Evolutionary conservation across 345 rosid species (phyloP), one percentile per base, ranked within the genome.

Genomic region (Atalantia buxifolia): DNA sequence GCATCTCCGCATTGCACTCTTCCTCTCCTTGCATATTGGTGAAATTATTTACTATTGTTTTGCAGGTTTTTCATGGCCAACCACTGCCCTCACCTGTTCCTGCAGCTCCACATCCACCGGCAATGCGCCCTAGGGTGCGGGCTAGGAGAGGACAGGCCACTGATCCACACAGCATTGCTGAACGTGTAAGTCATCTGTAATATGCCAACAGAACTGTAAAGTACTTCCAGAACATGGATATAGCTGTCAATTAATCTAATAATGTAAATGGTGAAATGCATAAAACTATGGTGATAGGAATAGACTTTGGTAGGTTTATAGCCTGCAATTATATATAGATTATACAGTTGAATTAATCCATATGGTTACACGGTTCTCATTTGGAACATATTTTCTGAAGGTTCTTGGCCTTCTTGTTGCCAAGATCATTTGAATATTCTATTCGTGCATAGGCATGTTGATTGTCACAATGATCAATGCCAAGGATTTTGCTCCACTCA

Each of bases 141-240:
- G 99, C 99, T 86, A 89, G 99, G 82, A 88, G 99, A 85, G 99
- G 99, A 66, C 99, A 97, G 75, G 99, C 99, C 77, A 97, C 99
- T 57, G 99, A 97, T 91, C 99, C 99, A 50, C 99, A 97, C 78
- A 97, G 99, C 86, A 97, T 97, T 64, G 99, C 99, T 79, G 99
- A 97, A 81, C 81, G 99, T 86, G 99, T 97, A 90, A 82, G 83
- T 62, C 22, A 28, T 40, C 28, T 36, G 7, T 40, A 7, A 27
- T 53, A 56, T 55, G 24, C 48, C 45, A n/a, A 31, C 28, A 38
- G 24, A 14, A 40, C 28, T 28, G 16, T 7, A 33, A 28, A 68
- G 30, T 63, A 27, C 53, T 50, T 42, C 6, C 22, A n/a, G 71
- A 62, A 59, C 21, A 55, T 4, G 53, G 33, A 64, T 24, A 6